These are phyloP conservation scores for Ophiocordyceps camponoti-leonardi DNA, from an alignment of 2,329 filamentous ascomycete genomes.

Conservation along the genomic window DNA sequence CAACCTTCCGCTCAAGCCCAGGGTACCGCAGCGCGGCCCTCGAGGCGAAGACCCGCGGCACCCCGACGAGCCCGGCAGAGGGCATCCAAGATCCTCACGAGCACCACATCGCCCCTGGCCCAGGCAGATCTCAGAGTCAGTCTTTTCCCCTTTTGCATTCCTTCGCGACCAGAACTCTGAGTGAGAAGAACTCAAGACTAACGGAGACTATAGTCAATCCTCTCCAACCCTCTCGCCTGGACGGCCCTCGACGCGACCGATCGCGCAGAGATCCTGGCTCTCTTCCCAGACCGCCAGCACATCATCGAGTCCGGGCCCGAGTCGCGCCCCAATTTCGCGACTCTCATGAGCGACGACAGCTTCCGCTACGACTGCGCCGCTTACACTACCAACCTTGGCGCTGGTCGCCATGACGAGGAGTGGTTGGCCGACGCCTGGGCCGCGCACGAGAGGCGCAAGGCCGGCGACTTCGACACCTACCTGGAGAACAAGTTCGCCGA, in stretches of 20 bases:
- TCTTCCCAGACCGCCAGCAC: slow-evolving; percentile 20
- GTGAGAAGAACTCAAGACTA: neutral
- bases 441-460: slow-evolving; percentile 29
- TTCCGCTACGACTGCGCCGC: slow-evolving; percentile 28
- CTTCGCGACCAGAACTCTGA: neutral
- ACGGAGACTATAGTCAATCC: slow-evolving; percentile 12
- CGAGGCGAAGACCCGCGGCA: neutral
- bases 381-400: slow-evolving; percentile 26
- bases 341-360: slow-evolving; percentile 27
- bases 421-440: slow-evolving; percentile 35
- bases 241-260: slow-evolving; percentile 16
- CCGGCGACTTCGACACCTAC: slow-evolving; percentile 32
- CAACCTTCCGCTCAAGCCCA: neutral
- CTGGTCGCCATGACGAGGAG: slow-evolving; percentile 31
- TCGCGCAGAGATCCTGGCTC: slow-evolving; percentile 16
- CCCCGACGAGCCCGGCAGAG: neutral
- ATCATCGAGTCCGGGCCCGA: slow-evolving; percentile 18
- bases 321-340: slow-evolving; percentile 22
- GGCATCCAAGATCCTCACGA: slow-evolving; percentile 32
- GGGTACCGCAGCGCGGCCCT: neutral
- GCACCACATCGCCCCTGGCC: slow-evolving; percentile 20
- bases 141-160: neutral
- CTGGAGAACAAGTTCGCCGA: slow-evolving; percentile 25
- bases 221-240: slow-evolving; percentile 22
- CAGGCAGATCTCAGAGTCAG: slow-evolving; percentile 19